Evolutionary conservation across 306 rosid species (phyloP), one percentile per base, ranked within the genome.

Genomic region (Nissolia schottii): DNA sequence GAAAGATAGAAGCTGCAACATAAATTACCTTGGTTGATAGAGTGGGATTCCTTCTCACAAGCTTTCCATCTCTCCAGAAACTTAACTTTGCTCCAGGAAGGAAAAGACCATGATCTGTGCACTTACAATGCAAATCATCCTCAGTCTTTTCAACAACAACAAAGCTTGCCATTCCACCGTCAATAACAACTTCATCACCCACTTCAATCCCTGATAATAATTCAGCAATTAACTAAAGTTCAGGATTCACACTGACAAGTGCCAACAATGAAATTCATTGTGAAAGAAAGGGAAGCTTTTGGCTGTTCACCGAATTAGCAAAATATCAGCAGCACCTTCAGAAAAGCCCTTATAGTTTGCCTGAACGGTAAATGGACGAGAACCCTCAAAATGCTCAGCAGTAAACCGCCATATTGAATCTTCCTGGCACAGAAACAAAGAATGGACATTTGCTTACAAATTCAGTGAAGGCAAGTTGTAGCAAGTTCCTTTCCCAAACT

Each of bases 81-180:
- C 97, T 90, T 68, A 86, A 81, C 75, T 90, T 93, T 58, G 98
- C 97, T 75, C 87, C 81, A 53, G 96, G 98, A 7, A 90, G 81
- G 74, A 93, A 87, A 66, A 87, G 83, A 68, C 98, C 98, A 15
- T 91, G 87, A 73, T 90, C 96, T 16, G 85, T 90, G 80, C 98
- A 93, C 81, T 73, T 84, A 67, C 96, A 88, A 14, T 67, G 88
- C 69, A 93, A 78, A 77, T 88, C 96, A 57, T 75, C 77, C 67
- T 87, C 97, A 28, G 67, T 76, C 79, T 80, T 93, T 76, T 88
- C 96, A 43, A 78, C 54, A 53, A 93, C 92, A 61, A 80, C 87
- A 81, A 90, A 90, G 73, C 88, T 53, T 27, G 96, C 91, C 98
- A 93, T 90, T 81, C 96, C 96, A 62, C 96, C 96, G 60, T 93